Conservation (phyloP, 495 filamentous ascomycete genomes). For the Neurospora pannonica region DNA sequence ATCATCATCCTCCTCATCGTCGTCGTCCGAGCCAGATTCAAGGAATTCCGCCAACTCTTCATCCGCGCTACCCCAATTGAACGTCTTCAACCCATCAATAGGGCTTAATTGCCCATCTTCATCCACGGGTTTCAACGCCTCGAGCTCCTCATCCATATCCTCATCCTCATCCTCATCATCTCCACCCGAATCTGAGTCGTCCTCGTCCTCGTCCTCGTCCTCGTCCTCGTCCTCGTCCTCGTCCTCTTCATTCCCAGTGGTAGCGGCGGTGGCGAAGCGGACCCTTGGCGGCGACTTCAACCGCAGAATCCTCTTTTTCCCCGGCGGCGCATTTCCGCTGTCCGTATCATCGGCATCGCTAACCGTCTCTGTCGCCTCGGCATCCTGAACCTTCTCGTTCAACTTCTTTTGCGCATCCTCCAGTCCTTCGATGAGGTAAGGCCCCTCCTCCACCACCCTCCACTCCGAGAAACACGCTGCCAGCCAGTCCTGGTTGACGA, state of each 20-base stretch:
- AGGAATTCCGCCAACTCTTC: conserved; percentile 74
- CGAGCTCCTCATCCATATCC: conserved; percentile 6
- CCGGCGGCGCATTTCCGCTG: conserved; percentile 3
- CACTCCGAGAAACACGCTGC: conserved; percentile 70
- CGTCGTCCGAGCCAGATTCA: conserved; percentile 49
- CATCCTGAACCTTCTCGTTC: conserved; percentile 26
- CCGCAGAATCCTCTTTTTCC: conserved; percentile 1
- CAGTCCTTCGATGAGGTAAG: conserved; percentile 56
- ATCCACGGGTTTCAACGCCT: conserved; percentile 35
- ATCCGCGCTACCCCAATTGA: conserved; percentile 55
- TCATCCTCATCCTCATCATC: conserved; percentile 36
- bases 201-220: conserved; percentile 38
- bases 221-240: conserved; percentile 36
- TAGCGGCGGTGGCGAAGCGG: neutral
- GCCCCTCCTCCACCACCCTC: conserved; percentile 61
- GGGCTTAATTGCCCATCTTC: conserved; percentile 41
- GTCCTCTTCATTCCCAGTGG: conserved; percentile 27
- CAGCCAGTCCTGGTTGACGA: conserved; percentile 87
- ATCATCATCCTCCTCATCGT: conserved; percentile 33
- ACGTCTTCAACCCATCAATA: conserved; percentile 41
- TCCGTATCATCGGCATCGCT: conserved; percentile 19
- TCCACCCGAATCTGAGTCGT: conserved; percentile 33
- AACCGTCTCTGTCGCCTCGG: conserved; percentile 15
- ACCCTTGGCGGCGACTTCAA: conserved; percentile 6
- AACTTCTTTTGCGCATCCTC: conserved; percentile 26